Conservation (phyloP, 2,329 filamentous ascomycete species). For the Didymella lethalis region DNA sequence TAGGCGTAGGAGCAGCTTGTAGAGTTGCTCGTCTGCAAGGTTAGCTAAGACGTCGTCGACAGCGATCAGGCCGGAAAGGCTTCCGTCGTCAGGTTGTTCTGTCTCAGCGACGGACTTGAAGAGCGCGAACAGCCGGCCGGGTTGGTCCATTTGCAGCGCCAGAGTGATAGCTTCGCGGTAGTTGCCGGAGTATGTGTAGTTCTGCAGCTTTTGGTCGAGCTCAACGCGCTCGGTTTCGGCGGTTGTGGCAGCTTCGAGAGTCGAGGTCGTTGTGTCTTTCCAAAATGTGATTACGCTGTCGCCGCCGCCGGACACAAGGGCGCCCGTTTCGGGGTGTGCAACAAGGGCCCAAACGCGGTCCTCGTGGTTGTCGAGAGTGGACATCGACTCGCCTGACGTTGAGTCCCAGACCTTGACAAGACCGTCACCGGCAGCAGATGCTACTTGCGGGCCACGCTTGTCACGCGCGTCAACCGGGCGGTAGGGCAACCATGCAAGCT, state of each 20-base stretch:
- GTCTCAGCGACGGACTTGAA: constrained; percentile 81
- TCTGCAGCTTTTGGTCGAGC: constrained; percentile 92
- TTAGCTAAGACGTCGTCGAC: constrained; percentile 86
- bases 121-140: constrained; percentile 81
- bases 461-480: constrained; percentile 49
- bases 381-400: constrained; percentile 81
- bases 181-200: constrained; percentile 85
- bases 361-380: constrained; percentile 94
- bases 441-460: constrained; percentile 73
- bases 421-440: constrained; percentile 90
- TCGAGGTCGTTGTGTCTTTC: constrained; percentile 87
- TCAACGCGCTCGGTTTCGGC: constrained; percentile 83
- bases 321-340: constrained; percentile 68
- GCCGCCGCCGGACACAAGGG: constrained; percentile 86
- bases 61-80: constrained; percentile 67
- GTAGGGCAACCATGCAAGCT: constrained; percentile 83
- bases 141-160: constrained; percentile 92
- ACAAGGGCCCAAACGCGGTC: constrained; percentile 93
- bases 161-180: constrained; percentile 94
- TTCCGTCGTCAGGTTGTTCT: constrained; percentile 66
- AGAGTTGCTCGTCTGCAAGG: constrained; percentile 85
- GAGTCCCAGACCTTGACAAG: constrained; percentile 97
- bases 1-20: constrained; percentile 78
- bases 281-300: constrained; percentile 96
- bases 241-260: constrained; percentile 75